Evolutionary conservation across 345 rosid genomes (phyloP).

Genomic region (Citrus australasica): DNA sequence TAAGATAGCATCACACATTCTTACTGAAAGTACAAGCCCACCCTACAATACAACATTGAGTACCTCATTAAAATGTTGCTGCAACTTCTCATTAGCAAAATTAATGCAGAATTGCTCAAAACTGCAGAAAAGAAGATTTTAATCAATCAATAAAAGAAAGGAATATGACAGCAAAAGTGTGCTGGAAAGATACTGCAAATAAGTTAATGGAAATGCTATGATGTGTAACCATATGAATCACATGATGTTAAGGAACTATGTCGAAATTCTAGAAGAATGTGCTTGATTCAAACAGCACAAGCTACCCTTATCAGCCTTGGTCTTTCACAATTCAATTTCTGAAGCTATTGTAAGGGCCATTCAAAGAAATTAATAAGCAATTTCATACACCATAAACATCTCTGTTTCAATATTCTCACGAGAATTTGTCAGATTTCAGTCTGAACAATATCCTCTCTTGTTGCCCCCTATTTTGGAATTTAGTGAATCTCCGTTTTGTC

Average conservation of each 20-base stretch:
- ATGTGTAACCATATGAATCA: not conserved
- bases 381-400: not conserved
- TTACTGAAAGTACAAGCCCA: slow-evolving; percentile 5
- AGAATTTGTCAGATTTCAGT: not conserved
- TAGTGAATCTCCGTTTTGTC: not conserved
- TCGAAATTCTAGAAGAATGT: not conserved
- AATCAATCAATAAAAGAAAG: not conserved
- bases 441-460: not conserved
- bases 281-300: not conserved
- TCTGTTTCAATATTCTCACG: not conserved
- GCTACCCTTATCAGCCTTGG: not conserved
- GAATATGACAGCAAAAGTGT: not conserved
- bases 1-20: not conserved
- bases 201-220: not conserved
- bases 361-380: not conserved
- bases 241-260: not conserved
- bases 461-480: not conserved
- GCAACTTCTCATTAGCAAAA: slow-evolving; percentile 99
- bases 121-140: slow-evolving; percentile 38
- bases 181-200: too few species aligned
- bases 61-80: slow-evolving; percentile 99
- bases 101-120: slow-evolving; percentile 99
- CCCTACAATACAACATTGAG: slow-evolving; percentile 9
- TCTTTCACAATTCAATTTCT: not conserved
- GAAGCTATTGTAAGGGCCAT: not conserved